Evolutionary conservation across 2,329 filamentous ascomycete genomes (phyloP), one percentile per base, ranked within the genome.

Genomic region (Amylocarpus encephaloides): DNA sequence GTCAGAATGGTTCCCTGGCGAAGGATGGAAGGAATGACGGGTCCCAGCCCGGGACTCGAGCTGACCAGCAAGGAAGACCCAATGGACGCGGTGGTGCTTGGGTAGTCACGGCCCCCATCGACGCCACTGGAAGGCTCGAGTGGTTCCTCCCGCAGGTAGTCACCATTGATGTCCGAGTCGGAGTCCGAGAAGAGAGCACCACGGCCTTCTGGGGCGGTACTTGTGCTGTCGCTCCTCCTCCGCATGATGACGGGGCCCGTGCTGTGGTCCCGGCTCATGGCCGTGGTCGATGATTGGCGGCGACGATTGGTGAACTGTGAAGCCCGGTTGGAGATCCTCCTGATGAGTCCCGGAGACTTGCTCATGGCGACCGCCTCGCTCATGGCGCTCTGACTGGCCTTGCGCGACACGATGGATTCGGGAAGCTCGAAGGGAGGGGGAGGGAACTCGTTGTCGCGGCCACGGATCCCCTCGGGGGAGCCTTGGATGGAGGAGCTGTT

Each of bases 181-280:
- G 77, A 79, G 55, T 80, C 77, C 10, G 71, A 72, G 47, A 70
- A 67, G 36, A 73, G 61, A 54, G 70, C 67, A 47, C 53, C 60
- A 42, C 50, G 58, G 30, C 67, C 72, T 50, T 76, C 71, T 9
- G 81, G 79, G 6, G 77, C 75, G 6, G 85, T 85, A 57, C 81
- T 87, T 68, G 87, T 93, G 72, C 91, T 95, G 67, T 94, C 90
- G 67, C 91, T 96, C 58, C 91, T 83, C 51, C 89, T 79, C 55
- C 92, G 83, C 68, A 95, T 81, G 46, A 95, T 86, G 49, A 90
- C 86, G 1, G 93, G 93, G 0, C 93, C 93, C 22, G 90, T 85
- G 65, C 91, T 96, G 54, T 87, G 84, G 64, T 96, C 90, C 38
- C 91, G 83, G 65, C 85, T 88, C 53, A 83, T 82, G 16, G 86